A percentile compares a stretch with the other conserved stretches of the same genome.
These are phyloP conservation scores for Pistacia atlantica DNA, from an alignment of 345 rosid genomes.

Conservation along the genomic window DNA sequence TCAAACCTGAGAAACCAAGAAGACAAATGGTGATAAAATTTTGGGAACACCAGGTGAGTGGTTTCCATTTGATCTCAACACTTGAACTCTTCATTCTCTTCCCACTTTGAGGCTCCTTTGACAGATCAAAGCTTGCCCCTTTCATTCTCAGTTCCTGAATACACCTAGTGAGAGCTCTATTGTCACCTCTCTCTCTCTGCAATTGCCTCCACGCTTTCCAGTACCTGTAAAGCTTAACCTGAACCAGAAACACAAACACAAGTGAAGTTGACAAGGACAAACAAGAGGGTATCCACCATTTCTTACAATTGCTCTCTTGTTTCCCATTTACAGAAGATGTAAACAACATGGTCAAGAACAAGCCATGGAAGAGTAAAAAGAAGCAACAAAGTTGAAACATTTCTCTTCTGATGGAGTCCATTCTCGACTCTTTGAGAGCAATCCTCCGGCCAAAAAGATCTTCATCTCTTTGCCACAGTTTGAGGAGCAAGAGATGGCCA, in stretches of 20 bases:
- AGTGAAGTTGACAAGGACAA: conserved; percentile 64
- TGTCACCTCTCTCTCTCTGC: conserved; percentile 71
- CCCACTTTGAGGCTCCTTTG: conserved; percentile 77
- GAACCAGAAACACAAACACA: conserved; percentile 66
- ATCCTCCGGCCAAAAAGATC: conserved; percentile 53
- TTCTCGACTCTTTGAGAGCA: conserved; percentile 56
- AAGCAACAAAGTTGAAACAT: conserved; percentile 82
- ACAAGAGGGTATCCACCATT: conserved; percentile 89
- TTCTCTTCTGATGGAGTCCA: conserved; percentile 78
- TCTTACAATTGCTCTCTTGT: conserved; percentile 38
- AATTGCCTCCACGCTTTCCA: conserved; percentile 75
- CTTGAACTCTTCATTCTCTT: conserved; percentile 94
- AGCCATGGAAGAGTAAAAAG: conserved; percentile 69
- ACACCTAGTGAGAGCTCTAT: conserved; percentile 67
- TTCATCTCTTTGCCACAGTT: conserved; percentile 96
- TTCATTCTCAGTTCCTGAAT: conserved; percentile 92
- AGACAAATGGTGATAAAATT: conserved; percentile 60
- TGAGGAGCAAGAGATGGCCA: conserved; percentile 87
- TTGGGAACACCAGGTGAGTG: conserved; percentile 78
- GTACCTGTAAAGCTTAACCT: conserved; percentile 67
- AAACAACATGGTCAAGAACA: conserved; percentile 67
- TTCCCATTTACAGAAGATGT: conserved; percentile 41
- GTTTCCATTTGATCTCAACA: conserved; percentile 96
- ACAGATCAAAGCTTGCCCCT: conserved; percentile 87
- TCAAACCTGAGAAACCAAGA: conserved; percentile 66